Evolutionary conservation across 257 asterid genomes (phyloP).

Genomic region (Solanum bukasovii): DNA sequence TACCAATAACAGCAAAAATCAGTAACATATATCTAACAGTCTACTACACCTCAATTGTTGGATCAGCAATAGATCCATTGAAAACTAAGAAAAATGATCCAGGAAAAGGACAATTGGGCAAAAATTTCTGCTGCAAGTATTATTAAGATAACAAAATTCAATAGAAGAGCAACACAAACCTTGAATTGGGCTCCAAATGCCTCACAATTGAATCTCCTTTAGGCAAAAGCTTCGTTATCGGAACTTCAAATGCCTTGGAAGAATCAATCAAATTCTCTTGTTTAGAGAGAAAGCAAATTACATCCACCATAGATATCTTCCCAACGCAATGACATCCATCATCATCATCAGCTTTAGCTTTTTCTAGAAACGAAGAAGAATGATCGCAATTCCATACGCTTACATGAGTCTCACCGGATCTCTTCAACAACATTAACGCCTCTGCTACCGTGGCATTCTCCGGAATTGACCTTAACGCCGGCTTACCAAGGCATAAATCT

Average conservation of each 20-base stretch:
- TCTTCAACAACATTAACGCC: slow-evolving; percentile 41
- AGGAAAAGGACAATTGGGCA: neutral
- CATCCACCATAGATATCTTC: slow-evolving; percentile 51
- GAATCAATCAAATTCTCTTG: slow-evolving; percentile 41
- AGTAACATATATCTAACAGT: too few species aligned
- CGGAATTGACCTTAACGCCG: slow-evolving; percentile 46
- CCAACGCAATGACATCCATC: slow-evolving; percentile 45
- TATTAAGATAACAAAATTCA: neutral
- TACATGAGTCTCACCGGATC: slow-evolving; percentile 31
- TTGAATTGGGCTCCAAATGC: slow-evolving; percentile 56
- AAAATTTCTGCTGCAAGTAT: neutral
- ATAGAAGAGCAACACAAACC: slow-evolving; percentile 21
- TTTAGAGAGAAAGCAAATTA: slow-evolving; percentile 55
- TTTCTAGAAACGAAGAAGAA: neutral
- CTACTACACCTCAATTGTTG: too few species aligned
- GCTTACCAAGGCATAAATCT: slow-evolving; percentile 80
- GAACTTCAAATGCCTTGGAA: slow-evolving; percentile 46
- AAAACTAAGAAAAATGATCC: neutral
- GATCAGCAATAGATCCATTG: neutral
- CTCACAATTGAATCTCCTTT: slow-evolving; percentile 31
- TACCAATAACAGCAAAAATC: neutral
- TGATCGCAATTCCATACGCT: slow-evolving; percentile 54
- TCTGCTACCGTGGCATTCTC: slow-evolving; percentile 32
- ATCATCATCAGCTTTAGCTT: neutral
- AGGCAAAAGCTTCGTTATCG: slow-evolving; percentile 34